These are phyloP conservation scores for Colletotrichum nymphaeae DNA, from an alignment of 2,329 filamentous ascomycete genomes.

Conservation along the genomic window DNA sequence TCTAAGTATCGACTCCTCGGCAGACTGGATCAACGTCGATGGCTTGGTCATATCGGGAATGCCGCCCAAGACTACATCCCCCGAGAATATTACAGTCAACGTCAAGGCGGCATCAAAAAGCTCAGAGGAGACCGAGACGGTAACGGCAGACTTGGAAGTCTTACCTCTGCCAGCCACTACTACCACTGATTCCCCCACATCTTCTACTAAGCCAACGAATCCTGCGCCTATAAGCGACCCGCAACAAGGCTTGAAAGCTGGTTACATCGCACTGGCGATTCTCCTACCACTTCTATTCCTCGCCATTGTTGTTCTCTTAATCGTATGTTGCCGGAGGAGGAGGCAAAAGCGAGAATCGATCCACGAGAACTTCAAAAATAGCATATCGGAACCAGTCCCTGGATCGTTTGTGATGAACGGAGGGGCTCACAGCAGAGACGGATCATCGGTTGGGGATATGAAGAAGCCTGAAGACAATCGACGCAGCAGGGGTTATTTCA, in stretches of 20 bases:
- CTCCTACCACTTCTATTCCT: slow-evolving; percentile 30
- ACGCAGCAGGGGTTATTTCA: slow-evolving; percentile 32
- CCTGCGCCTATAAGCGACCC: slow-evolving; percentile 35
- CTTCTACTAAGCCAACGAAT: slow-evolving; percentile 40
- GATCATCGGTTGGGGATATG: slow-evolving; percentile 35
- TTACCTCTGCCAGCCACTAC: slow-evolving; percentile 41
- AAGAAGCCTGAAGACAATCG: slow-evolving; percentile 37
- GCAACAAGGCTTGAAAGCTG: slow-evolving; percentile 15
- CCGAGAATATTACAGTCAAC: slow-evolving; percentile 40
- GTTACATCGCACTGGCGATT: slow-evolving; percentile 33
- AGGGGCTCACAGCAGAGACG: slow-evolving; percentile 29
- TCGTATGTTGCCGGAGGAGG: slow-evolving; percentile 44
- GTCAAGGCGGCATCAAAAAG: slow-evolving; percentile 47
- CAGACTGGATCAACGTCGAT: slow-evolving; percentile 57
- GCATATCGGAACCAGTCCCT: slow-evolving; percentile 47
- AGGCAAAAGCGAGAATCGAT: slow-evolving; percentile 31
- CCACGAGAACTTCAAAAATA: slow-evolving; percentile 36
- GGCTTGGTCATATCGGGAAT: slow-evolving; percentile 53
- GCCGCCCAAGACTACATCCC: slow-evolving; percentile 48
- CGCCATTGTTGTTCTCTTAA: slow-evolving; percentile 30
- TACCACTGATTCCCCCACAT: slow-evolving; percentile 38
- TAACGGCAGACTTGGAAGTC: slow-evolving; percentile 51
- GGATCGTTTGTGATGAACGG: slow-evolving; percentile 43
- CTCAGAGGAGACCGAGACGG: slow-evolving; percentile 48
- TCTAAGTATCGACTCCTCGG: slow-evolving; percentile 48